Evolutionary conservation across 768 basidiomycete genomes (phyloP).

Genomic region (Russula sp.): DNA sequence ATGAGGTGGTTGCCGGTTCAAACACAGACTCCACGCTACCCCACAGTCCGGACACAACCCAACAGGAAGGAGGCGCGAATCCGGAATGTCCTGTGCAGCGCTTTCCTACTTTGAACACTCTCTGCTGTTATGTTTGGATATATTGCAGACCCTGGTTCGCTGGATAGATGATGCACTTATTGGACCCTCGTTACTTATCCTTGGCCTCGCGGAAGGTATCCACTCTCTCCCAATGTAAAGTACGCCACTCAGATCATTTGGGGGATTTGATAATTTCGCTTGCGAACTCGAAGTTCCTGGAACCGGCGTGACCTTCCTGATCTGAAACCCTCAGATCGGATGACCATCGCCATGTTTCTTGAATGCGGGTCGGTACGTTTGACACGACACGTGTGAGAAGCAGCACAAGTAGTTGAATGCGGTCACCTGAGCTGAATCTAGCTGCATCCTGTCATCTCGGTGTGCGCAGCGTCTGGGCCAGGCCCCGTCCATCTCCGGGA

Average conservation of each 20-base stretch:
- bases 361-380: background rate
- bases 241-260: background rate
- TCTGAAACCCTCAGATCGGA: background rate
- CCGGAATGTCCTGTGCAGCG: conserved; percentile 17
- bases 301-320: background rate
- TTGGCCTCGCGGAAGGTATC: background rate
- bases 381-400: background rate
- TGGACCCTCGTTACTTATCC: background rate
- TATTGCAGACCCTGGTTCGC: background rate
- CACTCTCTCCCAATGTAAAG: conserved; percentile 4
- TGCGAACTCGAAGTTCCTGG: background rate
- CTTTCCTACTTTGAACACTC: conserved; percentile 12
- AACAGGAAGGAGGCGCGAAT: conserved; percentile 8
- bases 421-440: background rate
- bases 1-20: background rate
- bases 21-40: background rate
- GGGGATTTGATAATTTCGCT: background rate
- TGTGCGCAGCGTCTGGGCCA: background rate
- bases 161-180: background rate
- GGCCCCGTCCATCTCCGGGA: background rate
- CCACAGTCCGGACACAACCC: background rate
- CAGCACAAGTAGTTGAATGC: background rate
- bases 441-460: background rate
- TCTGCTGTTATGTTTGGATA: background rate
- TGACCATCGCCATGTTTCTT: background rate